Base-by-base conservation (phyloP, 176 grass and related monocot genomes). In the Pontederia paniculata region DNA sequence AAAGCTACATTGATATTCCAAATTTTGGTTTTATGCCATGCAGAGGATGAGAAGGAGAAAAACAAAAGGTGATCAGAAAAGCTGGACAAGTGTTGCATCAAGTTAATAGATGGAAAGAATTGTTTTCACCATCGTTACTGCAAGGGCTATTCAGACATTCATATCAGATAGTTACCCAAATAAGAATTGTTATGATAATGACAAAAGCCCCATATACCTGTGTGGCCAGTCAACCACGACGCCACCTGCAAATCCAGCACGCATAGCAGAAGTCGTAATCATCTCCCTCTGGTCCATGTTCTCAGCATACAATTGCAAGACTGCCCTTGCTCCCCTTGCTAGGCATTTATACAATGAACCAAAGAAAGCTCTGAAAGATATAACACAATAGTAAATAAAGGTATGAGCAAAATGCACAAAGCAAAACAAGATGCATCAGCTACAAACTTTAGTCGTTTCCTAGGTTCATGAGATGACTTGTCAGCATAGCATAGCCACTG, bases 401-500 rank as follows among this genome's bases (percentile, higher is more conserved):
- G 47, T 19, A 70, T 65, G 22, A 56, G n/a, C n/a, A n/a, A n/a
- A 17, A 70, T 44, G 10, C 6, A 65, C 52, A 67, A 62, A 43
- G 21, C n/a, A 18, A 37, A 45, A 1, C 23, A n/a, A 47, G 9
- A 18, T 65, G 19, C 0, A 46, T 60, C 37, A 73, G n/a, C 7
- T n/a, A 54, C 88, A 65, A 68, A 97, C 91, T 90, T 97, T 23
- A 97, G 68, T 71, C 91, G 72, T 65, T 81, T 69, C 77, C 86
- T 97, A 76, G 91, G 91, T 57, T 97, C 83, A 54, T 97, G 91
- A 62, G 77, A 97, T 37, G 83, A 84, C 61, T 90, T 97, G 77
- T 89, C 82, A 66, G 91, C 82, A 74, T 97, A 90, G 71, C 91
- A 97, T 72, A 97, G 72, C 91, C 91, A 97, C 91, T 97, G 85